These are phyloP conservation scores for Fusarium sp. DNA, from an alignment of 2,329 filamentous ascomycete species.

Conservation along the genomic window DNA sequence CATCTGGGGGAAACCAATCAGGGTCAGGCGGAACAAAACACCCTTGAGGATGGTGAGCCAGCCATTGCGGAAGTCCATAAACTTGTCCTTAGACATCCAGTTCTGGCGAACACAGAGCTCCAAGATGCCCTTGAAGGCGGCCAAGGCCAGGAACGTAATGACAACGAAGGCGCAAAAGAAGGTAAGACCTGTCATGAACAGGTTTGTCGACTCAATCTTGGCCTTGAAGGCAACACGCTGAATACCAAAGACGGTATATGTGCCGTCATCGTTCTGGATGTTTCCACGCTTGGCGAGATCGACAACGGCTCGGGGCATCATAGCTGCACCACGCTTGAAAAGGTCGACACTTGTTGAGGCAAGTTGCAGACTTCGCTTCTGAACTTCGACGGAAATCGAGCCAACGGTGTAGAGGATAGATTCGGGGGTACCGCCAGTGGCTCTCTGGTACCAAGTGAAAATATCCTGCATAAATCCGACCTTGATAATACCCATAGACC, in stretches of 20 bases:
- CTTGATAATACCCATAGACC: slow-evolving; percentile 96
- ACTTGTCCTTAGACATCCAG: slow-evolving; percentile 87
- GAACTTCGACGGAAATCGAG: slow-evolving; percentile 84
- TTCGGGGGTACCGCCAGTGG: slow-evolving; percentile 88
- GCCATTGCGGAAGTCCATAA: slow-evolving; percentile 92
- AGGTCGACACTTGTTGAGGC: slow-evolving; percentile 57
- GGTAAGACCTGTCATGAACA: slow-evolving; percentile 90
- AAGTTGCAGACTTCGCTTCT: slow-evolving; percentile 67
- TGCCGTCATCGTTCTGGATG: slow-evolving; percentile 65
- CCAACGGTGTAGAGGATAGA: slow-evolving; percentile 80
- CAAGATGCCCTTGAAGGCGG: slow-evolving; percentile 83
- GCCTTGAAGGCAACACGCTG: slow-evolving; percentile 89
- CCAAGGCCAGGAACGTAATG: slow-evolving; percentile 78
- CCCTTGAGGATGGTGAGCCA: slow-evolving; percentile 95
- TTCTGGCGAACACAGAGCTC: slow-evolving; percentile 80
- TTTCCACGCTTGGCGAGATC: slow-evolving; percentile 66
- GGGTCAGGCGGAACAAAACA: slow-evolving; percentile 88
- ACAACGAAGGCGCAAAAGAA: slow-evolving; percentile 91
- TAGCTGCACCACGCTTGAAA: slow-evolving; percentile 66
- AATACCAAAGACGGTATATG: slow-evolving; percentile 80
- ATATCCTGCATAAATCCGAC: slow-evolving; percentile 89
- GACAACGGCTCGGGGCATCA: slow-evolving; percentile 60
- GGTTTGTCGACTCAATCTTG: slow-evolving; percentile 87
- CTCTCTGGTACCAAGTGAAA: slow-evolving; percentile 95
- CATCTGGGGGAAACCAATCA: slow-evolving; percentile 94